Evolutionary conservation across 805 yeast species (phyloP).

Genomic region (Priceomyces melissophilus): DNA sequence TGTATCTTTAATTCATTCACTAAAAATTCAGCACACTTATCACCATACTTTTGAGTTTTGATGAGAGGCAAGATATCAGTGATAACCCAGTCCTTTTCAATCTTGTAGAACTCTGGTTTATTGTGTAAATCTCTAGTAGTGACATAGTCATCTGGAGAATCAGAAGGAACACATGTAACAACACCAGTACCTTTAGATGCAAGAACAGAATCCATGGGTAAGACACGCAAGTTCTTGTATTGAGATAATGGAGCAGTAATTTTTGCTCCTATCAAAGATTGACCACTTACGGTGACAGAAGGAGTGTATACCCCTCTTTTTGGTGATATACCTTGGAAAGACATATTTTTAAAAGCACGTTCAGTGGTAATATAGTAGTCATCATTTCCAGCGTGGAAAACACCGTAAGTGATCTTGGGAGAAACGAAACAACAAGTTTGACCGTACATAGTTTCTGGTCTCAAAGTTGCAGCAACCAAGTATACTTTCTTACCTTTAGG

Average conservation of each 20-base stretch:
- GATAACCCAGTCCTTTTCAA: constrained; percentile 82
- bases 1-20: constrained; percentile 86
- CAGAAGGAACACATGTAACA: constrained; percentile 98
- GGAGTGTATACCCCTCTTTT: constrained; percentile 74
- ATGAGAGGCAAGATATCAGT: constrained; percentile 72
- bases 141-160: constrained; percentile 95
- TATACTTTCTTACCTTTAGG: constrained; percentile 58
- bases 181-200: constrained; percentile 98
- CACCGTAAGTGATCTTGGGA: constrained; percentile 88
- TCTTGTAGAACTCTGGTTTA: constrained; percentile 87
- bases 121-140: constrained; percentile 79
- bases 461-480: constrained; percentile 92
- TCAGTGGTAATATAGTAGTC: constrained; percentile 83
- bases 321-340: constrained; percentile 90
- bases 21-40: constrained; percentile 76
- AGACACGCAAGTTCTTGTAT: constrained; percentile 66
- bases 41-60: constrained; percentile 82
- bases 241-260: constrained; percentile 81
- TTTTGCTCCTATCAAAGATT: constrained; percentile 76
- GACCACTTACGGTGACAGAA: constrained; percentile 60
- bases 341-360: constrained; percentile 97
- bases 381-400: constrained; percentile 78
- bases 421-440: constrained; percentile 98
- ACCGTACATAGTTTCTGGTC: constrained; percentile 99
- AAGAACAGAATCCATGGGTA: constrained; percentile 97